Evolutionary conservation across 2,329 filamentous ascomycete genomes (phyloP), one percentile per base, ranked within the genome.

Genomic region (Talaromyces albobiverticillius): DNA sequence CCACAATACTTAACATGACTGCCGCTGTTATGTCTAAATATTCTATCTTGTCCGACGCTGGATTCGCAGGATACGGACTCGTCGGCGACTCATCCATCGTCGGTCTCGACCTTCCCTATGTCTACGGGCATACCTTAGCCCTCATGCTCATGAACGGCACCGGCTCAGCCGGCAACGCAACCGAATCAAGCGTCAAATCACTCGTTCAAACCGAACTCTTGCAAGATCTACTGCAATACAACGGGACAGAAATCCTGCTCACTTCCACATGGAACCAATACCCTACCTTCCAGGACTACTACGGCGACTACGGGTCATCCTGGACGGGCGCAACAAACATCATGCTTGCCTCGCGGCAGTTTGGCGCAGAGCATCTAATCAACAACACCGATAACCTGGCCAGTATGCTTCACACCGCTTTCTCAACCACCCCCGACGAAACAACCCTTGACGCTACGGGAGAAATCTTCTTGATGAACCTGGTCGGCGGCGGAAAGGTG

Each of bases 1-100:
- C 82, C 69, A 87, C 83, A 83, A 84, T 83, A 1, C 66, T 86
- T 1, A 73, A 73, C 42, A 85, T 80, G 0, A 71, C 78, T 40
- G 79, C 79, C 56, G 73, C 77, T 1, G 72, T 83, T 62, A 66
- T 71, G 0, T 75, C 79, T 53, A 65, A 64, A 7, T 65, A 66
- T 0, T 70, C 77, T 4, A 71, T 74, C 2, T 79, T 75, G 2
- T 72, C 76, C 2, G 75, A 70, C 5, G 62, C 83, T 9, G 46
- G 46, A 13, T 48, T 48, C 13, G 31, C 31, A 16, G 46, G 46
- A 16, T 38, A 48, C 31, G 46, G 29, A 2, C 20, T 48, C 16
- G 11, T 48, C 9, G 46, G 46, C 20, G 46, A 48, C 25, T 20
- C 18, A 31, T 22, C 46, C 32, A 48, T 48, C 20, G 46, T 36